Conservation (phyloP, 2,329 filamentous ascomycete genomes). For the Ophiostoma ulmi region DNA sequence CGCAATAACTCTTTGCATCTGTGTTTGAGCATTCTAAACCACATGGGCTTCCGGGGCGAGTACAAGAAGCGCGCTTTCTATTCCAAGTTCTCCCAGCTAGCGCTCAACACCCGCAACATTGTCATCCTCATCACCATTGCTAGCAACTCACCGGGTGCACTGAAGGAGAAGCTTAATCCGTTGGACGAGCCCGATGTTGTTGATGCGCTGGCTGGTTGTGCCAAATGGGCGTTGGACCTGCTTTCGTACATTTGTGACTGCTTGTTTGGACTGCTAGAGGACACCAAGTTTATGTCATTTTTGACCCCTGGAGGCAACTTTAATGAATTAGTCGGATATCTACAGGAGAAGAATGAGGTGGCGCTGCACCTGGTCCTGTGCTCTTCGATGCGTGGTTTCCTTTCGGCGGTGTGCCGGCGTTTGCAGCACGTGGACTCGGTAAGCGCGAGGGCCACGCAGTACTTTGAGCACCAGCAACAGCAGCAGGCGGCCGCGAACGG, state of each 20-base stretch:
- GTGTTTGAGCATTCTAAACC: constrained; percentile 72
- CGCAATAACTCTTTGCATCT: constrained; percentile 68
- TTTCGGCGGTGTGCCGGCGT: constrained; percentile 63
- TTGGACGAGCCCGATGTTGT: constrained; percentile 71
- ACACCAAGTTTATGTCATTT: constrained; percentile 47
- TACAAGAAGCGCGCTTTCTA: constrained; percentile 57
- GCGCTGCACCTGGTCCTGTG: constrained; percentile 62
- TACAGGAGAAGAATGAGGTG: constrained; percentile 52
- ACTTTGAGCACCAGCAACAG: constrained; percentile 42
- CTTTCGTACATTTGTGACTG: constrained; percentile 57
- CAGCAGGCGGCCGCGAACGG: constrained; percentile 30
- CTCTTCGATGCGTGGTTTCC: constrained; percentile 67
- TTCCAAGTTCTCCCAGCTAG: constrained; percentile 69
- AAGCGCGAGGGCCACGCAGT: constrained; percentile 46
- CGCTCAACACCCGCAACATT: constrained; percentile 69
- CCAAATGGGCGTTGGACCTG: constrained; percentile 73
- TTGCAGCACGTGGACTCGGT: constrained; percentile 53
- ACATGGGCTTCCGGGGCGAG: constrained; percentile 67
- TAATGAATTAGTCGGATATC: constrained; percentile 46
- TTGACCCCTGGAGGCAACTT: constrained; percentile 42
- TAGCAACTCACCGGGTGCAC: constrained; percentile 50
- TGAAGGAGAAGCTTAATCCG: constrained; percentile 53
- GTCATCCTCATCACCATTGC: constrained; percentile 61
- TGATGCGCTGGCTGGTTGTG: constrained; percentile 65
- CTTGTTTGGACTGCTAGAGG: constrained; percentile 52